phyloP scores from a whole-genome alignment of 2,329 filamentous ascomycete species.

The Knufia petricola region DNA sequence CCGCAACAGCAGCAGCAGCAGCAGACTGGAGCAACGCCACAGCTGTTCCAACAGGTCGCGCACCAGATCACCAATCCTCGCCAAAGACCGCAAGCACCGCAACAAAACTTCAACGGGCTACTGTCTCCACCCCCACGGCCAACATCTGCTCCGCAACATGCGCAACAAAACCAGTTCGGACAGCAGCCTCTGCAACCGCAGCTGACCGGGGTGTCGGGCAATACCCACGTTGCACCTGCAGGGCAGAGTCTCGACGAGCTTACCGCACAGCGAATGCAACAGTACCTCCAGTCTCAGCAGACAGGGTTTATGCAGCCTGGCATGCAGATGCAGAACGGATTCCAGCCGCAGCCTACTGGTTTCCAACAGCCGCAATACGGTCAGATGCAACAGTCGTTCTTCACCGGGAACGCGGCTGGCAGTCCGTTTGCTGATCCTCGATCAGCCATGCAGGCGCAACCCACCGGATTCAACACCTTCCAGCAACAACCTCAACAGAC shows the following conservation, averaged over 20 bases:
- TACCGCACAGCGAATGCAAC: slow-evolving; percentile 55
- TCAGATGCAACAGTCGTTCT: slow-evolving; percentile 30
- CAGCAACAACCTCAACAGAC: slow-evolving; percentile 40
- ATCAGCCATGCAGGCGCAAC: slow-evolving; percentile 40
- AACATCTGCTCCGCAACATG: slow-evolving; percentile 77
- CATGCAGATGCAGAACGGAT: slow-evolving; percentile 32
- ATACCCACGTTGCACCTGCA: slow-evolving; percentile 53
- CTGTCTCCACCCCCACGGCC: slow-evolving; percentile 73
- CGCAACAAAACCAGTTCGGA: slow-evolving; percentile 58
- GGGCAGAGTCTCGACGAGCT: slow-evolving; percentile 72
- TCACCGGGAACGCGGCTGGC: slow-evolving; percentile 35
- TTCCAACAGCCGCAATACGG: slow-evolving; percentile 44
- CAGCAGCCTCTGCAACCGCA: slow-evolving; percentile 72
- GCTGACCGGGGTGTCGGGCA: slow-evolving; percentile 62
- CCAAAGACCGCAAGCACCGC: slow-evolving; percentile 61
- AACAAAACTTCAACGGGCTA: slow-evolving; percentile 48
- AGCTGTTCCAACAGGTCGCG: slow-evolving; percentile 42
- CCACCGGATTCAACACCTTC: slow-evolving; percentile 43
- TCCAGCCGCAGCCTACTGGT: slow-evolving; percentile 40
- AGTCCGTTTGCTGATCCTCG: slow-evolving; percentile 48
- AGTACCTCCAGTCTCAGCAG: slow-evolving; percentile 50
- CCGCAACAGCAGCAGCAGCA: slow-evolving; percentile 33
- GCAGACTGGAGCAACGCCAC: slow-evolving; percentile 36
- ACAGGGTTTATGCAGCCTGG: slow-evolving; percentile 48
- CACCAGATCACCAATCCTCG: slow-evolving; percentile 36